Evolutionary conservation across 805 yeast genomes (phyloP).

Genomic region (Metschnikowia lachancei): DNA sequence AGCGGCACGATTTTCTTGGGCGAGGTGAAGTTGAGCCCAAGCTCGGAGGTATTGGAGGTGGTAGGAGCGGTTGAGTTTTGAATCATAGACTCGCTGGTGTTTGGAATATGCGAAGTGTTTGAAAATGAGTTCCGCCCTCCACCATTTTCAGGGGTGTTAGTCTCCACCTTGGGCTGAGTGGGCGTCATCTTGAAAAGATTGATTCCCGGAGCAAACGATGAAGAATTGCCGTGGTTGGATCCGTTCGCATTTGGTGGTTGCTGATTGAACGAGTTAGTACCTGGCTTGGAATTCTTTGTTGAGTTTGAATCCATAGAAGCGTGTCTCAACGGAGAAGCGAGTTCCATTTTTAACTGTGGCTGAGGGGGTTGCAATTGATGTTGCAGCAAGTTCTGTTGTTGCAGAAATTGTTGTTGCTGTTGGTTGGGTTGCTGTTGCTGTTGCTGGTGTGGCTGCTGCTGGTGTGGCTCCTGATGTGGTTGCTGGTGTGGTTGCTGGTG

Average conservation of each 20-base stretch:
- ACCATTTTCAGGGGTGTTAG: conserved; percentile 2
- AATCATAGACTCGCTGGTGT: conserved; percentile 18
- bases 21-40: conserved; percentile 39
- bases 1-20: conserved; percentile 43
- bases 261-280: conserved; percentile 14
- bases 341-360: conserved; percentile 40
- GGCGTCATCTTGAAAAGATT: conserved; percentile 7
- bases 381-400: too few species aligned
- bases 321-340: conserved; percentile 35
- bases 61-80: conserved; percentile 24
- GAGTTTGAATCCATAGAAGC: conserved; percentile 1
- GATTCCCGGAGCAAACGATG: conserved; percentile 1
- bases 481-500: conserved; percentile 13
- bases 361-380: conserved; percentile 8
- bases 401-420: conserved; percentile 11
- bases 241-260: conserved; percentile 23
- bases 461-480: conserved; percentile 4
- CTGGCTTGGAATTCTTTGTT: not conserved
- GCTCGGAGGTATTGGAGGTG: conserved; percentile 32
- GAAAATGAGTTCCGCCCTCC: conserved; percentile 10
- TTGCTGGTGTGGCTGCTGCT: conserved; percentile 2
- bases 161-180: conserved; percentile 3
- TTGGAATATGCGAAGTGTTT: conserved; percentile 15
- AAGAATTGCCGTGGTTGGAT: not conserved
- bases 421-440: conserved; percentile 1